Evolutionary conservation across 225 moss, liverwort and hornwort species (phyloP).

Genomic region (Pseudisothecium myosuroides): DNA sequence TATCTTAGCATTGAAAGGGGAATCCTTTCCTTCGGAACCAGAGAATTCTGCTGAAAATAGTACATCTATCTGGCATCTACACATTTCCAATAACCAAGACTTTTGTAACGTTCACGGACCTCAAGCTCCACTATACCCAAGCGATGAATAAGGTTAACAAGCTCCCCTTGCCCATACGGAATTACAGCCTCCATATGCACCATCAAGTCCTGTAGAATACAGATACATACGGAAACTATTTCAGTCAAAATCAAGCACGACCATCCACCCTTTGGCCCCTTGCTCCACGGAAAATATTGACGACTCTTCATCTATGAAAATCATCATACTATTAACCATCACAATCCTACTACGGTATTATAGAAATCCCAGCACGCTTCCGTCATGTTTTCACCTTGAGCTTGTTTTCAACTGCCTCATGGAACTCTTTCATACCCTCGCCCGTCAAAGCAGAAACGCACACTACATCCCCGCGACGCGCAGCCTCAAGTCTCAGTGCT

Average conservation of each 20-base stretch:
- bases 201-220: constrained; percentile 68
- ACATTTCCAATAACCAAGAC: neutral
- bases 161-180: neutral
- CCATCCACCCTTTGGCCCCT: neutral
- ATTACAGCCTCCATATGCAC: constrained; percentile 53
- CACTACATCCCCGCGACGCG: constrained; percentile 48
- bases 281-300: neutral
- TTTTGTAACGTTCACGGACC: constrained; percentile 29
- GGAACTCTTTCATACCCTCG: constrained; percentile 73
- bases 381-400: constrained; percentile 45
- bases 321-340: neutral
- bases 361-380: neutral
- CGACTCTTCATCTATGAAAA: neutral
- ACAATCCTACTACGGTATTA: neutral
- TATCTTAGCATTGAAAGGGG: neutral
- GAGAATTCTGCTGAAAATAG: neutral
- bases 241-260: neutral
- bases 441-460: constrained; percentile 93
- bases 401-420: constrained; percentile 58
- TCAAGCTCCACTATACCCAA: constrained; percentile 88
- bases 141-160: constrained; percentile 43
- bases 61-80: neutral
- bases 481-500: constrained; percentile 48
- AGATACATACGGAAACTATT: neutral
- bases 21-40: neutral